Evolutionary conservation across 345 rosid species (phyloP), one percentile per base, ranked within the genome.

Genomic region (Eucalyptus cladocalyx): DNA sequence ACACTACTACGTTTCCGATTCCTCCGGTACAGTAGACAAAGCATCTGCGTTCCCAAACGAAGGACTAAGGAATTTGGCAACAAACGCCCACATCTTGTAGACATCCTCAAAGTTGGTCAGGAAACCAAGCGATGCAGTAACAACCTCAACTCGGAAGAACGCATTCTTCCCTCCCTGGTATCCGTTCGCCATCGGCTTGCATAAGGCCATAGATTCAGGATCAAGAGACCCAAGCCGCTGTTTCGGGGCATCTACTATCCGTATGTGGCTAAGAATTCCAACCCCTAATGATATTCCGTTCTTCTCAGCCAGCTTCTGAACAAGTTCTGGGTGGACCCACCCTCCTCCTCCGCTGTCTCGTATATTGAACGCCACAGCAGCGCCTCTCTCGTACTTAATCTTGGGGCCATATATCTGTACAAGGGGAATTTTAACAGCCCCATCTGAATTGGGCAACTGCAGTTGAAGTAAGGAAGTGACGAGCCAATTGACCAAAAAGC

Each of bases 381-480:
- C 96, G 50, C 96, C 96, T 80, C 96, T 93, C 91, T 95, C 97
- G 50, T 95, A 95, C 89, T 94, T 95, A 87, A 95, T 95, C 92
- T 95, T 95, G 16, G 97, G 97, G 88, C 97, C 97, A 88, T 95
- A 94, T 80, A 95, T 93, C 88, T 94, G 95, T 69, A 95, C 95
- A 83, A 95, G 95, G 90, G 94, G 91, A 88, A 56, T 54, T 90
- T 91, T 92, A 34, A 42, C 91, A 18, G 91, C 92, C 87, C 93
- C 94, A 28, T 92, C 93, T 23, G 96, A 87, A 86, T 90, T 88
- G 24, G 93, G 93, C n/a, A 94, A 86, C 89, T 92, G 94, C 56
- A 97, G 95, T 86, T 96, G 99, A 91, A 97, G 95, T 54, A 97
- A 92, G 19, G 99, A 97, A 54, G 96, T 94, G 85, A 95, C 98